phyloP scores from a whole-genome alignment of 495 filamentous ascomycete genomes.

The Acidiella bohemica region DNA sequence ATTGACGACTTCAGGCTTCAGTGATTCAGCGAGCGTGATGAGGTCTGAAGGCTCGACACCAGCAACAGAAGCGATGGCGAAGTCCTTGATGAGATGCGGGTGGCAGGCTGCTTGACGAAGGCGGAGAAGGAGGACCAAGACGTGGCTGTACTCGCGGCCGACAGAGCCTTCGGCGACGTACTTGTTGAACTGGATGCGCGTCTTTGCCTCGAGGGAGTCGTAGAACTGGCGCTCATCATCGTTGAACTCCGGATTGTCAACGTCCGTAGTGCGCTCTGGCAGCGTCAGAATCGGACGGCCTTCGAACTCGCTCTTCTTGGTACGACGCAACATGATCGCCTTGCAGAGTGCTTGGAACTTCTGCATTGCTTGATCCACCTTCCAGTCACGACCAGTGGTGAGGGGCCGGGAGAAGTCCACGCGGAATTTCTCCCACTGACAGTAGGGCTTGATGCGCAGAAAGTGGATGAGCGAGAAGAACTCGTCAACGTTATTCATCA shows the following conservation, averaged over 20 bases:
- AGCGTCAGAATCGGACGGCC: conserved; percentile 70
- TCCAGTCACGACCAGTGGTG: conserved; percentile 30
- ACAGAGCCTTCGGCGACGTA: conserved; percentile 60
- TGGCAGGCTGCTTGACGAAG: conserved; percentile 90
- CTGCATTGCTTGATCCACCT: conserved; percentile 34
- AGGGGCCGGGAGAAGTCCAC: conserved; percentile 35
- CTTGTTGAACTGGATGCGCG: conserved; percentile 60
- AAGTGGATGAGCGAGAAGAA: conserved; percentile 75
- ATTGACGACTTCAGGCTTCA: conserved; percentile 47
- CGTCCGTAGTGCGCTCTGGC: conserved; percentile 53
- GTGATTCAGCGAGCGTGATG: conserved; percentile 48
- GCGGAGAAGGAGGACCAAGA: conserved; percentile 74
- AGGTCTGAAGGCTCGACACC: conserved; percentile 42
- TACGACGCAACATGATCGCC: conserved; percentile 73
- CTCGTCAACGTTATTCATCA: conserved; percentile 81
- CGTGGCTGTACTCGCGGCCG: conserved; percentile 67
- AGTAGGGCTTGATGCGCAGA: conserved; percentile 70
- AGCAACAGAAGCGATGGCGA: conserved; percentile 42
- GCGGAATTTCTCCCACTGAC: conserved; percentile 48
- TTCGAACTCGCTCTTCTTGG: conserved; percentile 71
- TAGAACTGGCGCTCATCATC: conserved; percentile 65
- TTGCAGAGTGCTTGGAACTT: conserved; percentile 71
- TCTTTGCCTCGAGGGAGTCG: conserved; percentile 50
- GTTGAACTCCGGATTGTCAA: conserved; percentile 56
- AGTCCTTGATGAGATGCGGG: conserved; percentile 74